A percentile compares a stretch with the other conserved stretches of the same genome.
These are phyloP conservation scores for Conticribra weissflogii DNA, from an alignment of 108 stramenopile species.

Conservation along the genomic window DNA sequence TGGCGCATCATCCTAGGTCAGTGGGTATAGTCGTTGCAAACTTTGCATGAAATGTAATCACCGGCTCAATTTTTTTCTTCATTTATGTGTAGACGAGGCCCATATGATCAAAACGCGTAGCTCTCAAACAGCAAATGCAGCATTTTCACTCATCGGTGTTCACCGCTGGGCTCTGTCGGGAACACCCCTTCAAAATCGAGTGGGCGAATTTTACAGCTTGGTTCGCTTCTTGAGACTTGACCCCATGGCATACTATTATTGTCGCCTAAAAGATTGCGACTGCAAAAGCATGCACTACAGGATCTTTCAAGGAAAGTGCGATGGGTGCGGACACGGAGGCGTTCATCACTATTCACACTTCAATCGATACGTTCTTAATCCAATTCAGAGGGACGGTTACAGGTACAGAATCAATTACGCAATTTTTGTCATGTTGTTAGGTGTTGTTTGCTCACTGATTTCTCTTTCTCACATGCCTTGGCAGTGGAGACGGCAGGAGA, in stretches of 20 bases:
- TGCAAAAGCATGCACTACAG: slow-evolving; percentile 93
- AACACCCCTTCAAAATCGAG: slow-evolving; percentile 98
- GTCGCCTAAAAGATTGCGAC: slow-evolving; percentile 83
- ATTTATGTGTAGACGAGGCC: slow-evolving; percentile 52
- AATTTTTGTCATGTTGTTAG: no score
- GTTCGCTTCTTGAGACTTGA: slow-evolving; percentile 95
- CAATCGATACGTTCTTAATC: slow-evolving; percentile 94
- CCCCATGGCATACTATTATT: slow-evolving; percentile 98
- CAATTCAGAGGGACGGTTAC: slow-evolving; percentile 85
- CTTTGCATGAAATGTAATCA: background rate
- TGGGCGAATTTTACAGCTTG: slow-evolving; percentile 97
- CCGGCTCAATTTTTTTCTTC: background rate
- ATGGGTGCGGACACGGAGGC: slow-evolving; percentile 91
- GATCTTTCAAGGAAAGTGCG: slow-evolving; percentile 80
- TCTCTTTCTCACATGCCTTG: background rate
- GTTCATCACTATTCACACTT: slow-evolving; percentile 95
- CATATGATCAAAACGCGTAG: slow-evolving; percentile 92
- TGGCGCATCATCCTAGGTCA: slow-evolving; percentile 95
- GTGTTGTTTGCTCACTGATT: background rate
- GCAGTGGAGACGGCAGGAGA: slow-evolving; percentile 85
- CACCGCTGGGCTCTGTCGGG: slow-evolving; percentile 95
- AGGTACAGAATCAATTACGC: no score
- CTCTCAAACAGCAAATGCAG: slow-evolving; percentile 95
- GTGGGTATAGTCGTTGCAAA: background rate
- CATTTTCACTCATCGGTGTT: slow-evolving; percentile 89